Evolutionary conservation across 495 filamentous ascomycete species (phyloP).

Genomic region (Pseudoneurospora amorphoporcata): DNA sequence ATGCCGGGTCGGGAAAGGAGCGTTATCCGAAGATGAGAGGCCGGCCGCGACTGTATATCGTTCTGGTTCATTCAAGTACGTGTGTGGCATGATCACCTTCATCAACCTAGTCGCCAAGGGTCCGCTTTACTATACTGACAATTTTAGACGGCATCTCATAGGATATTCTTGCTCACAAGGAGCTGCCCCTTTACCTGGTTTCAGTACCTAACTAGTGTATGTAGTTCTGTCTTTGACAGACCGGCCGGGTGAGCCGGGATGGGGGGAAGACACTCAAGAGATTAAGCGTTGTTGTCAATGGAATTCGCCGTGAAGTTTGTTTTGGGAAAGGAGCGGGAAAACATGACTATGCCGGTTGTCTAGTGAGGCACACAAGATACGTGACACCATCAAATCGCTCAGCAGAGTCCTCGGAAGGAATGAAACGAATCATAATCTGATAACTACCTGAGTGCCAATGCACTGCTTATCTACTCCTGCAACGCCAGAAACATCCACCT

Average conservation of each 20-base stretch:
- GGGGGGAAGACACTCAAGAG: neutral
- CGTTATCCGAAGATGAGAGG: neutral
- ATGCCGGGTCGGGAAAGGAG: neutral
- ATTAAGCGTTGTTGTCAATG: neutral
- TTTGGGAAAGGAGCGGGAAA: neutral
- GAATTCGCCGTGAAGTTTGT: neutral
- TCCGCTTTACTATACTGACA: neutral
- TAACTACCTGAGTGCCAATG: neutral
- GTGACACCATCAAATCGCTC: neutral
- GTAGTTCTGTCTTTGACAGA: neutral
- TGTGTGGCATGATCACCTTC: neutral
- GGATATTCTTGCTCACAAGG: neutral
- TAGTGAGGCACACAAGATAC: neutral
- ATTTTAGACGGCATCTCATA: neutral
- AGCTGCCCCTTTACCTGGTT: neutral
- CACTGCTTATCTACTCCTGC: neutral
- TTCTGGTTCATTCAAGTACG: neutral
- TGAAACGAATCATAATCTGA: neutral
- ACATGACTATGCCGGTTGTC: neutral
- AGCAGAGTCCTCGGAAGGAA: neutral
- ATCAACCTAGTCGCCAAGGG: neutral
- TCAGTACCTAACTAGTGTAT: neutral
- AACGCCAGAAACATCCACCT: neutral
- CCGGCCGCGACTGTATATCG: neutral
- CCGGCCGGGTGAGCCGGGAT: neutral